Conservation (phyloP, 2,329 filamentous ascomycete species). For the Sporothrix brasiliensis region DNA sequence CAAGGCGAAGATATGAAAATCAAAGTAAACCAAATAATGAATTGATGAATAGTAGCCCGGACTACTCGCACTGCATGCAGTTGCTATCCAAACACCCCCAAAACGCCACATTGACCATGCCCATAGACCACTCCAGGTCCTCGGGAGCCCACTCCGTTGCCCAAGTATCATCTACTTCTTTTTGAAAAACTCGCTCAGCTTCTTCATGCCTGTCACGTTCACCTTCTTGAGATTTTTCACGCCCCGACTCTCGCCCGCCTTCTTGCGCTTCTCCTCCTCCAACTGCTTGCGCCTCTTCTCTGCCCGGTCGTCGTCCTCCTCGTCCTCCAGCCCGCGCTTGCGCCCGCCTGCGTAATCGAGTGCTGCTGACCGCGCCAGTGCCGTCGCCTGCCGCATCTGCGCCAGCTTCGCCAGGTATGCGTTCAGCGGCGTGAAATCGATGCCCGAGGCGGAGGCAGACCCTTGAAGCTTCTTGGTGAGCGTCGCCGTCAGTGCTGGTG, state of each 20-base stretch:
- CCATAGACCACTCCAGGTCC: neutral
- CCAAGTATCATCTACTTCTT: constrained; percentile 54
- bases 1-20: neutral
- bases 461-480: constrained; percentile 49
- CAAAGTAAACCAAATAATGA: constrained; percentile 25
- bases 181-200: constrained; percentile 91
- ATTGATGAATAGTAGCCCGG: constrained; percentile 12
- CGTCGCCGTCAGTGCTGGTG: constrained; percentile 47
- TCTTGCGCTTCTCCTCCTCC: constrained; percentile 85
- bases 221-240: constrained; percentile 86
- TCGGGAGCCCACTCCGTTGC: too few species aligned
- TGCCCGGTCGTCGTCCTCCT: constrained; percentile 67
- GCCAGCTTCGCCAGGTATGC: constrained; percentile 68
- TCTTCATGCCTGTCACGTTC: constrained; percentile 91
- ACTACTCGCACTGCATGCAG: constrained; percentile 8
- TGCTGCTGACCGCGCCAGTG: constrained; percentile 66
- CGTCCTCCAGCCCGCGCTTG: constrained; percentile 62
- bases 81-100: constrained; percentile 28
- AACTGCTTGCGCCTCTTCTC: constrained; percentile 86
- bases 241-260: constrained; percentile 71
- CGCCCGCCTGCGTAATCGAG: constrained; percentile 64
- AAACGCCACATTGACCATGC: neutral
- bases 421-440: constrained; percentile 71
- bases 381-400: constrained; percentile 70
- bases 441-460: constrained; percentile 39